phyloP scores from a whole-genome alignment of 1,284 basidiomycete species.

The Spongispora temasekensis region DNA sequence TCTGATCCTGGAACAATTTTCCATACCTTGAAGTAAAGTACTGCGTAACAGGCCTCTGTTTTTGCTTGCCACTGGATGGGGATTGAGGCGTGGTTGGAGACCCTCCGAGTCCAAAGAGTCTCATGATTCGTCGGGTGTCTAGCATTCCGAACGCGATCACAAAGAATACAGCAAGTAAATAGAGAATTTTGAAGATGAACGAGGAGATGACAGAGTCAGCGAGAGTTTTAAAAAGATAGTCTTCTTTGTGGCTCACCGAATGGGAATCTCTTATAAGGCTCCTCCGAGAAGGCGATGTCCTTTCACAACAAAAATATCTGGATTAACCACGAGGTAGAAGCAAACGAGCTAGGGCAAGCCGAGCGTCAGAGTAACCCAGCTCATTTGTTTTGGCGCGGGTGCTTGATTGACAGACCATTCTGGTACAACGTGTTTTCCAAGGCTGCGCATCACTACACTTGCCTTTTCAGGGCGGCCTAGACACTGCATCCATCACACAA shows the following conservation, averaged over 20 bases:
- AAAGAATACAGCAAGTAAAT: conserved; percentile 22
- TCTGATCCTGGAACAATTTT: background rate
- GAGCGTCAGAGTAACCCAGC: conserved; percentile 9
- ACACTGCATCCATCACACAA: conserved; percentile 11
- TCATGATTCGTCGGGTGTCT: conserved; percentile 38
- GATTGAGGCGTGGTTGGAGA: conserved; percentile 30
- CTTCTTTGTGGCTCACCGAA: conserved; percentile 16
- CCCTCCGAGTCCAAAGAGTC: conserved; percentile 31
- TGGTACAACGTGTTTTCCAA: conserved; percentile 28
- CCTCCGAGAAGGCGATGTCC: conserved; percentile 32
- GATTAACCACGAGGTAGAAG: conserved; percentile 21
- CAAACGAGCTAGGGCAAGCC: conserved; percentile 7
- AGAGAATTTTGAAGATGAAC: conserved; percentile 30
- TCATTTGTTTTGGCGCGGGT: conserved; percentile 11
- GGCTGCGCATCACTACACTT: conserved; percentile 24
- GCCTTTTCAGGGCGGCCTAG: conserved; percentile 27
- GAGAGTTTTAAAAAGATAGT: conserved; percentile 13
- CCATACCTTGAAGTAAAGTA: conserved; percentile 25
- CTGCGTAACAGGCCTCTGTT: conserved; percentile 28
- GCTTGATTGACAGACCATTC: conserved; percentile 15
- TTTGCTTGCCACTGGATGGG: conserved; percentile 18
- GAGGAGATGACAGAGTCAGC: conserved; percentile 14
- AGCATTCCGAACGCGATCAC: conserved; percentile 34
- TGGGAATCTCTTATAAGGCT: conserved; percentile 27
- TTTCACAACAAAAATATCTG: conserved; percentile 18